These are phyloP conservation scores for Saprolegnia parasitica DNA, from an alignment of 352 stramenopile genomes.

Conservation along the genomic window DNA sequence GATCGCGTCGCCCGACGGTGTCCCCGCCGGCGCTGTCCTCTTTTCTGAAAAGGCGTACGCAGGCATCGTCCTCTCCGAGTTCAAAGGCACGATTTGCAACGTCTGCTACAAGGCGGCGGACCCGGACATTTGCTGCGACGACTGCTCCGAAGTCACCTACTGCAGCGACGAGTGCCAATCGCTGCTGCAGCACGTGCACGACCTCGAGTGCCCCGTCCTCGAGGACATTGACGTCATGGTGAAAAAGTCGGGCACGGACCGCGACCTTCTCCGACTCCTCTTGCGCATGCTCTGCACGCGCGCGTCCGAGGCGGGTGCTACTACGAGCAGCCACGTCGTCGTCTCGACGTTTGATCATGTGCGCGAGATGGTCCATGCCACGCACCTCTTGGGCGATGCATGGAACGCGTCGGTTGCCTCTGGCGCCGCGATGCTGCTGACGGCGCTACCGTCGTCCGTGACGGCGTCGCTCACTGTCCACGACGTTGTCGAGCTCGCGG, in stretches of 20 bases:
- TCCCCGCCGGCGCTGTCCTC: constrained; percentile 23
- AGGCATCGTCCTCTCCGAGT: constrained; percentile 36
- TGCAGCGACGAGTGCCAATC: constrained; percentile 43
- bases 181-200: constrained; percentile 37
- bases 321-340: constrained; percentile 32
- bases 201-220: constrained; percentile 42
- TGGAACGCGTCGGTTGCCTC: constrained; percentile 38
- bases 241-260: constrained; percentile 38
- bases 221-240: constrained; percentile 45
- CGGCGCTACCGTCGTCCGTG: constrained; percentile 31
- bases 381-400: constrained; percentile 32
- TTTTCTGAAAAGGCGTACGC: constrained; percentile 38
- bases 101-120: constrained; percentile 41
- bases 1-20: not conserved
- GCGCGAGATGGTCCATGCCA: constrained; percentile 38
- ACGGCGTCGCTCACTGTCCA: constrained; percentile 38
- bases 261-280: constrained; percentile 42
- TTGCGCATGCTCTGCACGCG: constrained; percentile 39
- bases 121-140: constrained; percentile 48
- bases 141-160: constrained; percentile 47
- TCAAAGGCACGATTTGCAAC: constrained; percentile 37
- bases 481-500: constrained; percentile 43
- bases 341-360: constrained; percentile 37
- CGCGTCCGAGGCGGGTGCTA: constrained; percentile 20
- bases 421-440: constrained; percentile 36